These are phyloP conservation scores for Amauroascus niger DNA, from an alignment of 2,329 filamentous ascomycete species.

Conservation along the genomic window DNA sequence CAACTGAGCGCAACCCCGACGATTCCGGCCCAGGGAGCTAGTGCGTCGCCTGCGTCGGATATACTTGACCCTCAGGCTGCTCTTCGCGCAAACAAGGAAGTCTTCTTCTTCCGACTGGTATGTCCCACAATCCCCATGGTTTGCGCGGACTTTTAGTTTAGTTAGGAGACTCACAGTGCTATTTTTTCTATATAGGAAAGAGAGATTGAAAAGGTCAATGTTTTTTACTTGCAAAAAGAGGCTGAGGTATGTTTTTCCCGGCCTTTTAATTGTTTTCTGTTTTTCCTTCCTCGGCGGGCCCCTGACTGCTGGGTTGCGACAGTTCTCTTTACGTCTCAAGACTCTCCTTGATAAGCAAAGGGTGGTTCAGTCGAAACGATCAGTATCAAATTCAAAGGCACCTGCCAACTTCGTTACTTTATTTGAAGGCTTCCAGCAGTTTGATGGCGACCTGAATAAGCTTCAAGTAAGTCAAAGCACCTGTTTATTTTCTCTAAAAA, in stretches of 20 bases:
- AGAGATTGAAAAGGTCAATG: conserved; percentile 96
- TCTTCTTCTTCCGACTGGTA: conserved; percentile 97
- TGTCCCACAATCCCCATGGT: conserved; percentile 23
- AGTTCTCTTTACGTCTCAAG: conserved; percentile 88
- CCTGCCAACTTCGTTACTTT: conserved; percentile 91
- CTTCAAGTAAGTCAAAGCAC: conserved; percentile 51
- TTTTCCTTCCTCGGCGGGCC: background rate
- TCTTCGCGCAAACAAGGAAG: conserved; percentile 92
- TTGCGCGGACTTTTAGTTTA: background rate
- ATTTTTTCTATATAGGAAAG: conserved; percentile 57
- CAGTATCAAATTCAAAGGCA: conserved; percentile 67
- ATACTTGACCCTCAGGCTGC: conserved; percentile 69
- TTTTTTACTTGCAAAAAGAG: conserved; percentile 95
- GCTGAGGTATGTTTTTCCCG: conserved; percentile 60
- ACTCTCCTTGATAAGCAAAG: conserved; percentile 93
- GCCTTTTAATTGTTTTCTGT: background rate
- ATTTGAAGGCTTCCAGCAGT: conserved; percentile 94
- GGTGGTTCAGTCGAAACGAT: conserved; percentile 68
- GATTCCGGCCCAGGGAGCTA: conserved; percentile 63
- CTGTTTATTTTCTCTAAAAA: background rate
- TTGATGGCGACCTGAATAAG: conserved; percentile 93
- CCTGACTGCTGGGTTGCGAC: conserved; percentile 9
- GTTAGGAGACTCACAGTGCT: background rate
- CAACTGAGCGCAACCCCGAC: conserved; percentile 87
- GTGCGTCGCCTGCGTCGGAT: conserved; percentile 32